A percentile compares a stretch with the other conserved stretches of the same genome.
phyloP scores from a whole-genome alignment of 371 early-diverging fungal species.

The Mucor lusitanicus region DNA sequence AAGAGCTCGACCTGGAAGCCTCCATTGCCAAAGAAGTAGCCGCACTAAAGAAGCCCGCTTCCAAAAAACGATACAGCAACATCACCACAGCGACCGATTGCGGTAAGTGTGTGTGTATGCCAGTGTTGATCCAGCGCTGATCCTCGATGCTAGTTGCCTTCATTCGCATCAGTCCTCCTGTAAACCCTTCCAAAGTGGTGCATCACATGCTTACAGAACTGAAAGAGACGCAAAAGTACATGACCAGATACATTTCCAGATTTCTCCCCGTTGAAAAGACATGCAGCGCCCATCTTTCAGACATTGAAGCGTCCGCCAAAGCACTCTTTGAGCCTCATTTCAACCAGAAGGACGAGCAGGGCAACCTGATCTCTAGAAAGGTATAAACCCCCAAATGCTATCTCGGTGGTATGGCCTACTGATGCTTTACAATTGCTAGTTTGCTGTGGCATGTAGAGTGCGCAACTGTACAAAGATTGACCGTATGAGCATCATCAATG shows the following conservation, averaged over 20 bases:
- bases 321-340: constrained; percentile 60
- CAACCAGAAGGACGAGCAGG: constrained; percentile 41
- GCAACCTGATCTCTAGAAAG: constrained; percentile 33
- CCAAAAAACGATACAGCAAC: constrained; percentile 51
- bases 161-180: constrained; percentile 47
- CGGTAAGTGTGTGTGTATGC: too few species aligned
- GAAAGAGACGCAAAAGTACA: constrained; percentile 52
- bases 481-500: constrained; percentile 57
- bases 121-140: too few species aligned
- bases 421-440: constrained; percentile 41
- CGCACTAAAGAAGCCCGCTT: constrained; percentile 49
- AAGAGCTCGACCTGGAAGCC: constrained; percentile 61
- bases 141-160: constrained; percentile 42
- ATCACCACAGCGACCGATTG: constrained; percentile 65
- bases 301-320: constrained; percentile 59
- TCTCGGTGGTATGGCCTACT: not conserved
- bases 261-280: constrained; percentile 67
- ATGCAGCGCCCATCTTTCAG: constrained; percentile 58
- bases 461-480: constrained; percentile 64
- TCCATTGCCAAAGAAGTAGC: constrained; percentile 70
- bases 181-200: constrained; percentile 67
- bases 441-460: constrained; percentile 64
- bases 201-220: constrained; percentile 62
- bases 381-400: constrained; percentile 20
- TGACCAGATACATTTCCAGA: constrained; percentile 65